phyloP scores from a whole-genome alignment of 768 basidiomycete genomes.

The Ephemerocybe angulata region DNA sequence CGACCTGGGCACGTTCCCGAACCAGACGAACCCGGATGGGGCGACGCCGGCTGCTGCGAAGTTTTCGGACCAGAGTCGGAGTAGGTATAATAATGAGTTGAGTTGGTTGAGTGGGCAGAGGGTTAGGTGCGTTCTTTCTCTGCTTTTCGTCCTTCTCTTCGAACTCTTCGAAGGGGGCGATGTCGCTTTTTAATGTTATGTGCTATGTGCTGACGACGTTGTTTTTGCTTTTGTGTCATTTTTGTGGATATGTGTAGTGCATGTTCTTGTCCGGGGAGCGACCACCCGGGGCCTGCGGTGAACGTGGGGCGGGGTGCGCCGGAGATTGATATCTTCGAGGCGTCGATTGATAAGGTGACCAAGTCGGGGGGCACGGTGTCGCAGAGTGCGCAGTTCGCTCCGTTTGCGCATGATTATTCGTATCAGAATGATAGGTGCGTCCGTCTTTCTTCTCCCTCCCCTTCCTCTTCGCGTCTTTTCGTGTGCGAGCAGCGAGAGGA shows the following conservation, averaged over 20 bases:
- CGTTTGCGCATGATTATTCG: conserved; percentile 42
- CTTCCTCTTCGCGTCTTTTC: too few relatives aligned
- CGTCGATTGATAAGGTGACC: conserved; percentile 55
- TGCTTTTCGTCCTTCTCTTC: not conserved
- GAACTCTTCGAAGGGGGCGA: too few relatives aligned
- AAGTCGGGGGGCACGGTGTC: conserved; percentile 54
- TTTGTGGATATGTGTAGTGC: conserved; percentile 37
- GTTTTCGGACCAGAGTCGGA: conserved; percentile 42
- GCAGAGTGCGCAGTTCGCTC: conserved; percentile 74
- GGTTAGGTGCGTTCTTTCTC: conserved; percentile 52
- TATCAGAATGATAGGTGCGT: conserved; percentile 33
- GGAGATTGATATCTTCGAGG: conserved; percentile 83
- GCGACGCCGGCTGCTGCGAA: conserved; percentile 60
- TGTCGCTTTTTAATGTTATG: too few relatives aligned
- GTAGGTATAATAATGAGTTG: conserved; percentile 54
- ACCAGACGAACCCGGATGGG: conserved; percentile 56
- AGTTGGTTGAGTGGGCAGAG: conserved; percentile 79
- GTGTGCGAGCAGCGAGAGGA: too few relatives aligned
- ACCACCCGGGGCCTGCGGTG: conserved; percentile 69
- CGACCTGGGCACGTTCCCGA: conserved; percentile 74
- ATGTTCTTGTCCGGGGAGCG: conserved; percentile 71
- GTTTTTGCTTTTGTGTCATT: too few relatives aligned
- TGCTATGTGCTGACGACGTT: too few relatives aligned
- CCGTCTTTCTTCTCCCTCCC: too few relatives aligned
- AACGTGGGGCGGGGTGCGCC: conserved; percentile 65